Percentiles rank a stretch among this genome's conserved stretches.
phyloP scores from a whole-genome alignment of 1,284 basidiomycete species.

The Neonothopanus nambi region DNA sequence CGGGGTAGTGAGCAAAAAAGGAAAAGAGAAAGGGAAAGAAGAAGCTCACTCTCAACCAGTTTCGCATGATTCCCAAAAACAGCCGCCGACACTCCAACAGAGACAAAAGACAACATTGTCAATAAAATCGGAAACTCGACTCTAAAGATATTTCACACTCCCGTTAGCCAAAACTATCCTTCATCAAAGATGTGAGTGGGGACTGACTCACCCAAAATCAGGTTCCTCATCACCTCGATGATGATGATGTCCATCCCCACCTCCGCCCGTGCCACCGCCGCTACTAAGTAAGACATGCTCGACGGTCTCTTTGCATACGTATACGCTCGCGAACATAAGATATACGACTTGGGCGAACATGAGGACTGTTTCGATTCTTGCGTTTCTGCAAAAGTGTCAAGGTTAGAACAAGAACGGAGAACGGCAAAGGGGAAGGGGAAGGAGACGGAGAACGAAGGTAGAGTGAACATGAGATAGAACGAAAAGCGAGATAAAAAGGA shows the following conservation, averaged over 20 bases:
- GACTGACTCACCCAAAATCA: conserved; percentile 30
- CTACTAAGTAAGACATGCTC: conserved; percentile 77
- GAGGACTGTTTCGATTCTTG: conserved; percentile 74
- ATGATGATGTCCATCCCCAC: conserved; percentile 60
- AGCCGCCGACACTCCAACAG: conserved; percentile 54
- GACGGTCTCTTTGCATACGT: conserved; percentile 91
- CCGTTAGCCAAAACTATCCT: conserved; percentile 7
- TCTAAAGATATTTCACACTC: conserved; percentile 34
- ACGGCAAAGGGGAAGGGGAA: neutral
- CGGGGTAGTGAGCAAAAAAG: too few species aligned
- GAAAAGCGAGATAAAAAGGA: neutral
- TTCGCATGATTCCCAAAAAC: conserved; percentile 67
- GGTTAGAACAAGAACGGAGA: neutral
- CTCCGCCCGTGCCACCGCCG: conserved; percentile 42
- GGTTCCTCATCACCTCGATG: conserved; percentile 43
- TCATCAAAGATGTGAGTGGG: conserved; percentile 1
- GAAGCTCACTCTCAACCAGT: conserved; percentile 62
- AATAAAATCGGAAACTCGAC: conserved; percentile 71
- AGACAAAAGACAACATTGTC: conserved; percentile 56
- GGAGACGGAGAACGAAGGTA: too few species aligned
- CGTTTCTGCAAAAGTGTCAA: conserved; percentile 47
- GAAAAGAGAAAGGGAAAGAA: neutral
- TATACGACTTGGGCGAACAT: conserved; percentile 90
- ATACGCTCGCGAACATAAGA: conserved; percentile 87
- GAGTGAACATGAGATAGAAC: too few species aligned